Evolutionary conservation across 768 basidiomycete species (phyloP), one percentile per base, ranked within the genome.

Genomic region (Strobilomyces dryophilus): DNA sequence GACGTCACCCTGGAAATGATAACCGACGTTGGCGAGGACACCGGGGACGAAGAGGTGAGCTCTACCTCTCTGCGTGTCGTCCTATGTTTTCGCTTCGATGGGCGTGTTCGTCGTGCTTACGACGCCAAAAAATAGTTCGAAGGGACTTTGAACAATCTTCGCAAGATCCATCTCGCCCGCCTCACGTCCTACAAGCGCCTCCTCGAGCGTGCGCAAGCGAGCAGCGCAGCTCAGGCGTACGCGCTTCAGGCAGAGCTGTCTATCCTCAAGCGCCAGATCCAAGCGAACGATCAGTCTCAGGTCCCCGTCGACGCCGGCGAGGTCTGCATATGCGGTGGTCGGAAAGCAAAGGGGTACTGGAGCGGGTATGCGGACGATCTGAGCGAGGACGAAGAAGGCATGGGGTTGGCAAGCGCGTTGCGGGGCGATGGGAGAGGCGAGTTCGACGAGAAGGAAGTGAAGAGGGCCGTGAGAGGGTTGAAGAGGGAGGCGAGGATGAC

Each of bases 181-280:
- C 78, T 91, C 14, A 76, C 83, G 15, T 81, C 84, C 52, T 87
- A 89, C 70, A 92, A 86, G 63, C 80, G 90, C 2, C 76, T 93
- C 1, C 78, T 93, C 12, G 90, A 93, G 59, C 85, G 85, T 37
- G 79, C 89, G 0, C 92, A 93, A 60, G 82, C 85, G 2, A 82
- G 84, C 9, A 78, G 86, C 1, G 88, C 90, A 0, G 85, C 89
- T 1, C 92, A 93, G 61, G 73, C 92, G 2, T 90, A 93, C 61
- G 90, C 92, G 0, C 73, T 94, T 1, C 90, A 92, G 69, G 90
- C 89, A 2, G 89, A 93, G 63, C 74, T 91, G 4, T 76, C 82
- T 12, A 73, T 89, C 26, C 73, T 92, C 29, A 81, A 86, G 40
- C 70, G 73, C 12, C 76, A 77, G 45, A 60, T 55, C 54, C 68